phyloP scores from a whole-genome alignment of 2,329 filamentous ascomycete genomes.

The Pseudogymnoascus sp. region DNA sequence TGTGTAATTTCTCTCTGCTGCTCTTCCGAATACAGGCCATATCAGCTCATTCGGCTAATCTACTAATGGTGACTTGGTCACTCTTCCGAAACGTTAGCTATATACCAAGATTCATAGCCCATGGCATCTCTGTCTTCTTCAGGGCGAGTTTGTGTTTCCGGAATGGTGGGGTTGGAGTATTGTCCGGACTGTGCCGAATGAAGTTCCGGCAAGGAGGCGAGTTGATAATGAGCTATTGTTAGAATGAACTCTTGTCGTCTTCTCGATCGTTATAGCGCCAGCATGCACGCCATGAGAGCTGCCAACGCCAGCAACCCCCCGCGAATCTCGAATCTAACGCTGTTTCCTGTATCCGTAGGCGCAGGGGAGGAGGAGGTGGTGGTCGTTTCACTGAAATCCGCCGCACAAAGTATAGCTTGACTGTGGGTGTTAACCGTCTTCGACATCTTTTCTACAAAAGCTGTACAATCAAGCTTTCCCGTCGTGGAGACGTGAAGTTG shows the following conservation, averaged over 20 bases:
- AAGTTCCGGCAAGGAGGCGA: neutral
- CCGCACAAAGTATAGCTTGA: neutral
- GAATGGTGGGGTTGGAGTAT: neutral
- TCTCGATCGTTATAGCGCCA: neutral
- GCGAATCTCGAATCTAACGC: neutral
- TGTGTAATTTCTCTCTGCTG: neutral
- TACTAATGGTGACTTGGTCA: neutral
- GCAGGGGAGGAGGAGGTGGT: neutral
- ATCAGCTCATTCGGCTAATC: neutral
- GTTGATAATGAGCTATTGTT: neutral
- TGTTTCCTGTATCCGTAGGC: neutral
- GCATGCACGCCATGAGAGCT: neutral
- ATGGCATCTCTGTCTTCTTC: neutral
- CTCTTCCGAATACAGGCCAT: neutral
- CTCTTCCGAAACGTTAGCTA: neutral
- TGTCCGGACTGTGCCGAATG: neutral
- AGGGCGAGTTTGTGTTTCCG: neutral
- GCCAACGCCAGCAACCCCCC: neutral
- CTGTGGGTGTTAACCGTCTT: neutral
- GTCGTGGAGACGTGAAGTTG: neutral
- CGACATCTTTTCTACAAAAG: neutral
- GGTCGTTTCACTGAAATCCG: neutral
- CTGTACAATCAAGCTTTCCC: neutral
- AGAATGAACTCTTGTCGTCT: neutral
- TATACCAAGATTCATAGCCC: neutral